phyloP scores from a whole-genome alignment of 345 rosid genomes.

The Hibiscus trionum region DNA sequence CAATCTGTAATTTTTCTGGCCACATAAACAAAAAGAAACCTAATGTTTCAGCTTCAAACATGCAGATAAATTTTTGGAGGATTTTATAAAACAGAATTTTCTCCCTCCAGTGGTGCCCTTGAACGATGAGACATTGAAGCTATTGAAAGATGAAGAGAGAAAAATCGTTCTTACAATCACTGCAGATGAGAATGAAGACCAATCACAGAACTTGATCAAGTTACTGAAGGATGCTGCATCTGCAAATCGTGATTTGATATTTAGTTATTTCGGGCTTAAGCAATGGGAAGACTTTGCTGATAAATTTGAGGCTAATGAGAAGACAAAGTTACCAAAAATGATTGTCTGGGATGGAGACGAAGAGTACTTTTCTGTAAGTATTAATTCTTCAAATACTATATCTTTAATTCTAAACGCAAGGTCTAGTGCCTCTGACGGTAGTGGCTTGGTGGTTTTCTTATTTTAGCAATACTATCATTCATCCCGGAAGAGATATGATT shows the following conservation, averaged over 20 bases:
- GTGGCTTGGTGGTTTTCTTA: not conserved
- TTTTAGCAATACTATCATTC: not conserved
- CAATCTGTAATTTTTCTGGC: not conserved
- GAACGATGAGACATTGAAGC: slow-evolving; percentile 61
- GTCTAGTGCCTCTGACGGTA: not conserved
- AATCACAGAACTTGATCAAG: slow-evolving; percentile 47
- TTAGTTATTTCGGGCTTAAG: slow-evolving; percentile 75
- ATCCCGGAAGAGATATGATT: no score
- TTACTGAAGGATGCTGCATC: slow-evolving; percentile 82
- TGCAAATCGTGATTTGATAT: slow-evolving; percentile 83
- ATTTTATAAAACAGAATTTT: slow-evolving; percentile 74
- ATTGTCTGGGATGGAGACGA: slow-evolving; percentile 83
- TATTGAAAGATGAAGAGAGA: slow-evolving; percentile 76
- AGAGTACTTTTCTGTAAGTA: slow-evolving; percentile 61
- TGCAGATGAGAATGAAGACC: slow-evolving; percentile 68
- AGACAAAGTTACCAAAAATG: slow-evolving; percentile 65
- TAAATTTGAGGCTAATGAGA: slow-evolving; percentile 49
- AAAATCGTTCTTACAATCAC: slow-evolving; percentile 68
- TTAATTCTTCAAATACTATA: not conserved
- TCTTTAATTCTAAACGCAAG: not conserved
- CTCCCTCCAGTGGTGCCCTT: slow-evolving; percentile 76
- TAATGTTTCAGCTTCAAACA: slow-evolving; percentile 10
- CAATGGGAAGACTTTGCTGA: slow-evolving; percentile 79
- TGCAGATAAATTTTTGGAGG: slow-evolving; percentile 71
- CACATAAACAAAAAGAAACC: not conserved